These are phyloP conservation scores for Hypomyces rosellus DNA, from an alignment of 2,329 filamentous ascomycete genomes.

Conservation along the genomic window DNA sequence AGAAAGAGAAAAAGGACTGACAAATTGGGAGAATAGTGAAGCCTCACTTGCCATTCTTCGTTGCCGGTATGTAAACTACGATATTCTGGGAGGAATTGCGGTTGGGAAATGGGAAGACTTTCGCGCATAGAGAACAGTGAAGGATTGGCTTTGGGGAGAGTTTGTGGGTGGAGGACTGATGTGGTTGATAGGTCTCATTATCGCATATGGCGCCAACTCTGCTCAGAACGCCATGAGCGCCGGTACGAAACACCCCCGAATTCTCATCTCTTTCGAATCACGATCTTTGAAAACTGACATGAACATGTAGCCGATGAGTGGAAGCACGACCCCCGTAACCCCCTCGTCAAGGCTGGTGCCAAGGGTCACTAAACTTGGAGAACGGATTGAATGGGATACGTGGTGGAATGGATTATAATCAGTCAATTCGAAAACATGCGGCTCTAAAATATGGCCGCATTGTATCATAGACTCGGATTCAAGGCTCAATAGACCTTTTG, in stretches of 20 bases:
- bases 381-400: constrained; percentile 14
- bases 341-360: constrained; percentile 43
- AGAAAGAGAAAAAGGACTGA: constrained; percentile 23
- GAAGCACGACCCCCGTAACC: constrained; percentile 96
- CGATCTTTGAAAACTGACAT: constrained; percentile 17
- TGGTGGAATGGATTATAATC: constrained; percentile 20
- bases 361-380: constrained; percentile 36
- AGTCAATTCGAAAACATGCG: constrained; percentile 20
- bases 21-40: constrained; percentile 52
- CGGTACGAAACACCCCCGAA: constrained; percentile 47
- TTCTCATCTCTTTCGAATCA: neutral
- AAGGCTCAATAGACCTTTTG: constrained; percentile 27
- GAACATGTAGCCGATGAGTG: constrained; percentile 69
- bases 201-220: constrained; percentile 88
- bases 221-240: constrained; percentile 69
- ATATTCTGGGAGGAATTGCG: constrained; percentile 6
- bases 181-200: constrained; percentile 59
- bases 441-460: constrained; percentile 10
- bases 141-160: neutral
- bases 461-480: constrained; percentile 38
- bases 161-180: constrained; percentile 16
- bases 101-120: no score
- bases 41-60: constrained; percentile 90
- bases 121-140: no score
- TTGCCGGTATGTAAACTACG: constrained; percentile 66